Conservation (phyloP, 75 land plant genomes). For the Sequoia sempervirens region DNA sequence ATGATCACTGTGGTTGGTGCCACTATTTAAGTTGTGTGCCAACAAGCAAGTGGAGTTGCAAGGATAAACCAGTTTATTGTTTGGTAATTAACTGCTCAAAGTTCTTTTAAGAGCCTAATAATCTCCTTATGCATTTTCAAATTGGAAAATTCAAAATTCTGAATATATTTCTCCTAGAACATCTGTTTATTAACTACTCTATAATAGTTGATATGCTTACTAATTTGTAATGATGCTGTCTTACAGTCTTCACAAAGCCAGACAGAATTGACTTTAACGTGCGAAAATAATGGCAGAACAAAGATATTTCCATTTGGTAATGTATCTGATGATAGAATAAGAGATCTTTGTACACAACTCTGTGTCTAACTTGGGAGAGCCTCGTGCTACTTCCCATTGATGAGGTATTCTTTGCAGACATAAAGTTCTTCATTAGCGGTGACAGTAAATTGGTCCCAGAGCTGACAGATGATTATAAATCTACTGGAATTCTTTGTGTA, state of each 20-base stretch:
- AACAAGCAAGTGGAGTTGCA: conserved; percentile 75
- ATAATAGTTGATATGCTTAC: not conserved
- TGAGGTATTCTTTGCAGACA: not conserved
- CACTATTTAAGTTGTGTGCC: conserved; percentile 89
- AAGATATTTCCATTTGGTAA: conserved; percentile 14
- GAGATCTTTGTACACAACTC: conserved; percentile 29
- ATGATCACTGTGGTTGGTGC: conserved; percentile 91
- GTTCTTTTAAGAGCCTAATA: not conserved
- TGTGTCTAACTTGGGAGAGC: conserved; percentile 17
- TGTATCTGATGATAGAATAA: conserved; percentile 1
- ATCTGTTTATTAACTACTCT: not conserved
- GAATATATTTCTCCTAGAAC: not conserved
- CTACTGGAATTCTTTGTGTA: not conserved
- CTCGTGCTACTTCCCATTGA: not conserved
- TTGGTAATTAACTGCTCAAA: conserved; percentile 27
- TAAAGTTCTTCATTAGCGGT: not conserved
- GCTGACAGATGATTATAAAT: not conserved
- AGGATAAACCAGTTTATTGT: conserved; percentile 27
- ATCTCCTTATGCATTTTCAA: not conserved
- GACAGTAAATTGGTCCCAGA: not conserved
- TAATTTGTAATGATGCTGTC: not conserved
- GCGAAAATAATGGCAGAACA: conserved; percentile 24
- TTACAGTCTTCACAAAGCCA: conserved; percentile 14
- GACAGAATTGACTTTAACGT: conserved; percentile 25
- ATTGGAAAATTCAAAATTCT: not conserved